Conservation (phyloP, 2,329 filamentous ascomycete species). For the Venturia nashicola region DNA sequence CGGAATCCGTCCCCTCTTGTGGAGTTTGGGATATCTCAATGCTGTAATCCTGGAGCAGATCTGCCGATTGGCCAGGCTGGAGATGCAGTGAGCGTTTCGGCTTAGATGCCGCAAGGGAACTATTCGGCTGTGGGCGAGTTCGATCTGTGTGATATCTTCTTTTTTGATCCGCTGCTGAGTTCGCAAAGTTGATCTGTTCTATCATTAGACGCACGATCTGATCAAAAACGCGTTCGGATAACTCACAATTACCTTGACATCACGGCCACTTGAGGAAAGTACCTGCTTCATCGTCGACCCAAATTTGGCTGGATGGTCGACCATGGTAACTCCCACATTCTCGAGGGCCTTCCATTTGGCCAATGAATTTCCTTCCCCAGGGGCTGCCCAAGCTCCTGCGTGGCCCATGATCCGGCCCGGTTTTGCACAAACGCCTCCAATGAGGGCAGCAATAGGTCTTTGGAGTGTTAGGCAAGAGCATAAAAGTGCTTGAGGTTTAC, state of each 20-base stretch:
- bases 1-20: slow-evolving; percentile 21
- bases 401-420: slow-evolving; percentile 64
- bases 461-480: slow-evolving; percentile 8
- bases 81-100: slow-evolving; percentile 45
- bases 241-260: slow-evolving; percentile 27
- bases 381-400: slow-evolving; percentile 58
- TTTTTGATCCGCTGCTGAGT: slow-evolving; percentile 31
- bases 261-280: slow-evolving; percentile 29
- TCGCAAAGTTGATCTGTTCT: slow-evolving; percentile 15
- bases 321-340: slow-evolving; percentile 54
- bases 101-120: background rate
- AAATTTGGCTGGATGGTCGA: slow-evolving; percentile 66
- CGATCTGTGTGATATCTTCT: slow-evolving; percentile 33
- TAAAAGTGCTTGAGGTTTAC: slow-evolving; percentile 18
- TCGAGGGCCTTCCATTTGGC: slow-evolving; percentile 58
- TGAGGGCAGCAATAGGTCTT: slow-evolving; percentile 59
- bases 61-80: slow-evolving; percentile 38
- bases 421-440: slow-evolving; percentile 54
- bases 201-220: background rate
- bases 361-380: slow-evolving; percentile 51
- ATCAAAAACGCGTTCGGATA: background rate
- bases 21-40: slow-evolving; percentile 32
- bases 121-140: slow-evolving; percentile 11
- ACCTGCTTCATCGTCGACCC: slow-evolving; percentile 54
- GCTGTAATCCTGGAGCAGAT: slow-evolving; percentile 41